Evolutionary conservation across 1,284 basidiomycete genomes (phyloP).

Genomic region (Boletus mariae): DNA sequence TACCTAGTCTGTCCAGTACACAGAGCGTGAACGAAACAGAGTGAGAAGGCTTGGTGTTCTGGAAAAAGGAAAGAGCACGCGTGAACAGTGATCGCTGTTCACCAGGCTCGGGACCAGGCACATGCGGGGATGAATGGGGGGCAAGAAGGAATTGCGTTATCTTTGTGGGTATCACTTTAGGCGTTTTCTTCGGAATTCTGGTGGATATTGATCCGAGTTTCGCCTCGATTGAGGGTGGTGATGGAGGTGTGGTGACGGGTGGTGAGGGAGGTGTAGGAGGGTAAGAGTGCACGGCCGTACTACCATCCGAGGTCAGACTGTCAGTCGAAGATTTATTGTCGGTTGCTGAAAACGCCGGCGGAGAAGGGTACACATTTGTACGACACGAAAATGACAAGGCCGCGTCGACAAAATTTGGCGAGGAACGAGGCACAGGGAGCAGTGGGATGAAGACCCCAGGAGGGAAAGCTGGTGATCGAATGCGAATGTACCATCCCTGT

Average conservation of each 20-base stretch:
- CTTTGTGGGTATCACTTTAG: slow-evolving; percentile 27
- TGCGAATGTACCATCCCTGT: slow-evolving; percentile 76
- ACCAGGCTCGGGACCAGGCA: slow-evolving; percentile 34
- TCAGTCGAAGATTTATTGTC: slow-evolving; percentile 28
- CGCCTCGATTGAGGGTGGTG: slow-evolving; percentile 40
- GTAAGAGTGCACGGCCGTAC: slow-evolving; percentile 54
- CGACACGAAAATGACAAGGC: slow-evolving; percentile 61
- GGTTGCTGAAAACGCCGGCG: slow-evolving; percentile 2
- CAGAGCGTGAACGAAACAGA: slow-evolving; percentile 62
- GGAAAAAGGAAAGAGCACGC: slow-evolving; percentile 53
- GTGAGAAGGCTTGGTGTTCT: slow-evolving; percentile 53
- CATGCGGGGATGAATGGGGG: slow-evolving; percentile 45
- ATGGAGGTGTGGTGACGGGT: slow-evolving; percentile 42
- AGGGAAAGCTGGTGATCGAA: slow-evolving; percentile 63
- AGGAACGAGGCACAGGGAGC: slow-evolving; percentile 50
- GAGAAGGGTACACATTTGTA: slow-evolving; percentile 40
- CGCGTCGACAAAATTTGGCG: slow-evolving; percentile 56
- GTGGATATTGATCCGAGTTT: slow-evolving; percentile 31
- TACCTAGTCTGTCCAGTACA: slow-evolving; percentile 13
- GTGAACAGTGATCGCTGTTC: slow-evolving; percentile 47
- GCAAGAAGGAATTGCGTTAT: slow-evolving; percentile 62
- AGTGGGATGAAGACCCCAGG: slow-evolving; percentile 63
- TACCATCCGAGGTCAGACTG: slow-evolving; percentile 32
- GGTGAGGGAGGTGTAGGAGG: slow-evolving; percentile 56
- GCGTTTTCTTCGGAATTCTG: slow-evolving; percentile 7